Conservation (phyloP, 2,329 filamentous ascomycete species). For the Ophiocordyceps camponoti-saundersi region DNA sequence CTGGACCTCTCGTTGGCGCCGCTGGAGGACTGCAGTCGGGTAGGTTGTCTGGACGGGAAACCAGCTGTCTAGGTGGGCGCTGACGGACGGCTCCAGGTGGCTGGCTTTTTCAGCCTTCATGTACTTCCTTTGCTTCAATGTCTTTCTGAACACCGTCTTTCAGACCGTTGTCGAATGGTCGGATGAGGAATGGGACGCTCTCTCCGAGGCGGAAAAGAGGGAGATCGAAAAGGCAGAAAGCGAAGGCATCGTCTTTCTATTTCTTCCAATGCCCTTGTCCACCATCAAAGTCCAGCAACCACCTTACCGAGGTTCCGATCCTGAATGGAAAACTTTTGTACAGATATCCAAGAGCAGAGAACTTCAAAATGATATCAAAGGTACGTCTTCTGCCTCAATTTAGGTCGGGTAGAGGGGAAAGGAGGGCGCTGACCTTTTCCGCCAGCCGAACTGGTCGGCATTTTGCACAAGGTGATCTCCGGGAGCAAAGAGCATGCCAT, state of each 20-base stretch:
- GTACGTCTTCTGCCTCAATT: constrained; percentile 13
- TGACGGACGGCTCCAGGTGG: too few species aligned
- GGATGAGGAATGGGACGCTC: constrained; percentile 22
- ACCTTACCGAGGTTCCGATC: constrained; percentile 38
- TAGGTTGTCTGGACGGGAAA: constrained; percentile 3
- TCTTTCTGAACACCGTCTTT: neutral
- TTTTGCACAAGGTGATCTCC: neutral
- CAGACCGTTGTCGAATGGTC: constrained; percentile 13
- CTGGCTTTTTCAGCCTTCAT: neutral
- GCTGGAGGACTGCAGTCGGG: constrained; percentile 12
- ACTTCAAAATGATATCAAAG: constrained; percentile 27
- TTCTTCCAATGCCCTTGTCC: constrained; percentile 46
- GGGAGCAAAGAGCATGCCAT: neutral
- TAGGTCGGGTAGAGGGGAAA: neutral
- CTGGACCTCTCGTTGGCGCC: neutral
- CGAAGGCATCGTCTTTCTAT: constrained; percentile 27
- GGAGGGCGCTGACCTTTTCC: neutral
- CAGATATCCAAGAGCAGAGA: constrained; percentile 36
- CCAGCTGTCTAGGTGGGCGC: too few species aligned
- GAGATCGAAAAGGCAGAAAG: constrained; percentile 22
- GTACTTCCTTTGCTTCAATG: neutral
- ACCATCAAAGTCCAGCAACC: constrained; percentile 27
- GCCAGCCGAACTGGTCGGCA: neutral
- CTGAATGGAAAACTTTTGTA: constrained; percentile 46
- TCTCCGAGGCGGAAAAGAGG: constrained; percentile 25